A percentile compares a stretch with the other conserved stretches of the same genome.
These are phyloP conservation scores for Tricholoma sp. DNA, from an alignment of 768 basidiomycete species.

Conservation along the genomic window DNA sequence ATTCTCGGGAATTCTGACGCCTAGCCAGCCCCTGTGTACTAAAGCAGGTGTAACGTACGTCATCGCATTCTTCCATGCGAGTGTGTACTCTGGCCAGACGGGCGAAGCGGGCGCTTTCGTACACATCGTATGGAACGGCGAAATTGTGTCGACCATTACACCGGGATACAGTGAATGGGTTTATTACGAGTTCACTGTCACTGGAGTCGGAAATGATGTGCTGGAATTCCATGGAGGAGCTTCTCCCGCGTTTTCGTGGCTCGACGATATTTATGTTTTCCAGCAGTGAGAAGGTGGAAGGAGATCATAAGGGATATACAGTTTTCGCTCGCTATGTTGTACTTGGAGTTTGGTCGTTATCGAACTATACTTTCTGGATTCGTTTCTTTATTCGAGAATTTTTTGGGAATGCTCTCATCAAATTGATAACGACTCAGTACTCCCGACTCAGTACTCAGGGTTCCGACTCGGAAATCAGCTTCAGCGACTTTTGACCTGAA, in stretches of 20 bases:
- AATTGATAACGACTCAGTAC: too few relatives aligned
- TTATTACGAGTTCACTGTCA: constrained; percentile 30
- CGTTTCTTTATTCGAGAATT: too few relatives aligned
- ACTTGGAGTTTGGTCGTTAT: too few relatives aligned
- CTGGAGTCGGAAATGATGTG: constrained; percentile 18
- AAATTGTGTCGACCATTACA: constrained; percentile 23
- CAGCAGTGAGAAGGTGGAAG: constrained; percentile 1
- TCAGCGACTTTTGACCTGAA: too few relatives aligned
- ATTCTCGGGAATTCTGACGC: constrained; percentile 33
- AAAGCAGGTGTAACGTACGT: constrained; percentile 31
- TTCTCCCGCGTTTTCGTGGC: constrained; percentile 45
- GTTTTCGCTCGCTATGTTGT: too few relatives aligned
- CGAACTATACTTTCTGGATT: too few relatives aligned
- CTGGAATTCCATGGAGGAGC: constrained; percentile 31
- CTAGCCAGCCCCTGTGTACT: constrained; percentile 26
- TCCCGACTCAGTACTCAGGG: too few relatives aligned
- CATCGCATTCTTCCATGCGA: constrained; percentile 38
- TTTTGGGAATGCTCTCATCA: too few relatives aligned
- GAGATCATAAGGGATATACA: too few relatives aligned
- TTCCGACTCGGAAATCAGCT: too few relatives aligned
- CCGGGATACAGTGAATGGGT: constrained; percentile 36
- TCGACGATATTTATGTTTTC: constrained; percentile 36
- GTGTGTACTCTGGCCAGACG: constrained; percentile 28
- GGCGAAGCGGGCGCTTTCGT: constrained; percentile 31
- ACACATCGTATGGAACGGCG: constrained; percentile 40